phyloP scores from a whole-genome alignment of 108 stramenopile species.

The Cylindrotheca closterium region DNA sequence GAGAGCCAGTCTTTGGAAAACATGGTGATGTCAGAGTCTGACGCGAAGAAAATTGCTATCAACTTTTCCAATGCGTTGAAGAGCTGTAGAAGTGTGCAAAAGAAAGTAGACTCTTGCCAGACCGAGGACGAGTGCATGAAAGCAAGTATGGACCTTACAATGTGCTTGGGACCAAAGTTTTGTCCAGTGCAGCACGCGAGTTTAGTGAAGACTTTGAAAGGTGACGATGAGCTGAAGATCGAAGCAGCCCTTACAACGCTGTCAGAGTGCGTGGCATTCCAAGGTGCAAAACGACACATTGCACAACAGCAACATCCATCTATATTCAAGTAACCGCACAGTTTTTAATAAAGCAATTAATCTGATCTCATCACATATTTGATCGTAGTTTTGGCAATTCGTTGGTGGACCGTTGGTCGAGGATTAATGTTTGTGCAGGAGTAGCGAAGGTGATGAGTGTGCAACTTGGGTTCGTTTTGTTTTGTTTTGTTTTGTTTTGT shows the following conservation, averaged over 20 bases:
- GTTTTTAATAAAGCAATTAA: too few species aligned
- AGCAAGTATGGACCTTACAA: slow-evolving; percentile 84
- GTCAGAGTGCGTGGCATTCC: slow-evolving; percentile 63
- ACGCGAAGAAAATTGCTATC: slow-evolving; percentile 60
- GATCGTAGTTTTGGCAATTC: too few species aligned
- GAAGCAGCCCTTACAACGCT: slow-evolving; percentile 69
- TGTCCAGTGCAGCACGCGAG: slow-evolving; percentile 82
- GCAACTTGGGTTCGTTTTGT: too few species aligned
- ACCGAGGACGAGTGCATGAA: slow-evolving; percentile 70
- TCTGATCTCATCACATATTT: too few species aligned
- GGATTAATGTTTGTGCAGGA: too few species aligned
- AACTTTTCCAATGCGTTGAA: slow-evolving; percentile 49
- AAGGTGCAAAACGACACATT: slow-evolving; percentile 37
- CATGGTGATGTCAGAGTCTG: slow-evolving; percentile 36
- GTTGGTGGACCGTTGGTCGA: too few species aligned
- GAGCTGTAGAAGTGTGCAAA: slow-evolving; percentile 52
- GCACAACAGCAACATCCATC: slow-evolving; percentile 63
- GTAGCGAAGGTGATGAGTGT: too few species aligned
- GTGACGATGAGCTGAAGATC: slow-evolving; percentile 48
- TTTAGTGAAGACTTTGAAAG: slow-evolving; percentile 46
- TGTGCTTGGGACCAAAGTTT: slow-evolving; percentile 76
- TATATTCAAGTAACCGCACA: slow-evolving; percentile 34
- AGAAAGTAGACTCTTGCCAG: slow-evolving; percentile 45
- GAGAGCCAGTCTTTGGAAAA: slow-evolving; percentile 5
- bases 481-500: too few species aligned